These are phyloP conservation scores for Laetiporus sulphureus DNA, from an alignment of 1,284 basidiomycete genomes.

Conservation along the genomic window DNA sequence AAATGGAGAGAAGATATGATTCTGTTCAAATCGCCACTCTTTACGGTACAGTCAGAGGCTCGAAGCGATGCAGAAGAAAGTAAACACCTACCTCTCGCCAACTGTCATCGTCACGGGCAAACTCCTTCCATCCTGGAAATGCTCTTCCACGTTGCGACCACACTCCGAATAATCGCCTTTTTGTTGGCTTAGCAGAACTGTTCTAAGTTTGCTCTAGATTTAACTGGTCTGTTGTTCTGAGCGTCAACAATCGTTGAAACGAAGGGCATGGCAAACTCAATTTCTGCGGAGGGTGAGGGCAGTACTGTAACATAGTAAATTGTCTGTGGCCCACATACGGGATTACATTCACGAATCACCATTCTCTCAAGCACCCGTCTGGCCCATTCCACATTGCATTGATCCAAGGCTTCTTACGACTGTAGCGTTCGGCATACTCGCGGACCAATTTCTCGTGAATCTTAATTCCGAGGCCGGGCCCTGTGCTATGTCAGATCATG, in stretches of 20 bases:
- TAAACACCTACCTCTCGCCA: background rate
- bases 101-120: background rate
- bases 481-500: too few species aligned
- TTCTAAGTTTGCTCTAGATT: too few species aligned
- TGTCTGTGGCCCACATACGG: background rate
- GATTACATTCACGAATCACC: slow-evolving; percentile 29
- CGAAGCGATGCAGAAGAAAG: background rate
- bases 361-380: slow-evolving; percentile 48
- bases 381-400: slow-evolving; percentile 59
- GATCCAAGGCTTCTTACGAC: slow-evolving; percentile 40
- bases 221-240: slow-evolving; percentile 24
- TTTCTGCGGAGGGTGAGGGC: slow-evolving; percentile 23
- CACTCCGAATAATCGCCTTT: too few species aligned
- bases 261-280: slow-evolving; percentile 13
- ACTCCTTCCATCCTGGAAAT: background rate
- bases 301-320: too few species aligned
- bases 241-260: slow-evolving; percentile 23
- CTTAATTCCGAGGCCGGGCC: slow-evolving; percentile 63
- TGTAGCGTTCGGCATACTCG: slow-evolving; percentile 33
- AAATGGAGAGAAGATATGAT: background rate
- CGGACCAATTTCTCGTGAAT: slow-evolving; percentile 64
- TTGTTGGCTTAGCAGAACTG: too few species aligned
- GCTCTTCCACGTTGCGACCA: slow-evolving; percentile 1
- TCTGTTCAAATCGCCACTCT: background rate
- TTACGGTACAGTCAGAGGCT: background rate